These are phyloP conservation scores for Solanum hybrid DNA, from an alignment of 305 asterid species.

Conservation along the genomic window DNA sequence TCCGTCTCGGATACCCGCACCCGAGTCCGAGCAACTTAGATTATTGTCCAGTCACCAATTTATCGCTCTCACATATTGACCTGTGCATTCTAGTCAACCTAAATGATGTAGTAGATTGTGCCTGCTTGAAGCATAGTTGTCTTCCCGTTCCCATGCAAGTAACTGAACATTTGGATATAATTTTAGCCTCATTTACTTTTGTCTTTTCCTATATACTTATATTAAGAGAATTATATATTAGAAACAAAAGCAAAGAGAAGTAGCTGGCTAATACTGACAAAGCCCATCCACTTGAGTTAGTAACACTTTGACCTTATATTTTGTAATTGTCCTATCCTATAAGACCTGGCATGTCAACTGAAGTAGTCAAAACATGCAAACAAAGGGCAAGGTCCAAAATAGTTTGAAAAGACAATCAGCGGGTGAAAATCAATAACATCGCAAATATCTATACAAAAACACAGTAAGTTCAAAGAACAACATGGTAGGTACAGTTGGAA, in stretches of 20 bases:
- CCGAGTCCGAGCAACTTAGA: no score
- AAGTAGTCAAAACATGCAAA: not conserved
- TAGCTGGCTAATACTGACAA: not conserved
- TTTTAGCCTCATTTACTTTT: not conserved
- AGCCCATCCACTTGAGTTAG: not conserved
- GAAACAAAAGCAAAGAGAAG: not conserved
- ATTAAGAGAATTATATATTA: not conserved
- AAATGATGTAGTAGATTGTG: not conserved
- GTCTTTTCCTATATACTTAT: not conserved
- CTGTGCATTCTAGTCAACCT: not conserved
- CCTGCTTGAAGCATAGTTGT: not conserved
- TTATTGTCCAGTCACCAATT: not conserved
- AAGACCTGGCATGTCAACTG: not conserved
- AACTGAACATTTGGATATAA: not conserved
- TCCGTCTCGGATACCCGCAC: no score
- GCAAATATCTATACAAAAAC: not conserved
- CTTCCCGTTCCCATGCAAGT: not conserved
- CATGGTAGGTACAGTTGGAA: not conserved
- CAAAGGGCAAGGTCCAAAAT: not conserved
- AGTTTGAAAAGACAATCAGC: not conserved
- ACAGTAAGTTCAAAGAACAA: not conserved
- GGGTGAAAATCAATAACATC: not conserved
- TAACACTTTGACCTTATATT: not conserved
- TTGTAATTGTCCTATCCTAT: not conserved
- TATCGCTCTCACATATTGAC: not conserved